Evolutionary conservation across 1,139 yeast species (phyloP).

Genomic region (Blastobotrys indianensis): DNA sequence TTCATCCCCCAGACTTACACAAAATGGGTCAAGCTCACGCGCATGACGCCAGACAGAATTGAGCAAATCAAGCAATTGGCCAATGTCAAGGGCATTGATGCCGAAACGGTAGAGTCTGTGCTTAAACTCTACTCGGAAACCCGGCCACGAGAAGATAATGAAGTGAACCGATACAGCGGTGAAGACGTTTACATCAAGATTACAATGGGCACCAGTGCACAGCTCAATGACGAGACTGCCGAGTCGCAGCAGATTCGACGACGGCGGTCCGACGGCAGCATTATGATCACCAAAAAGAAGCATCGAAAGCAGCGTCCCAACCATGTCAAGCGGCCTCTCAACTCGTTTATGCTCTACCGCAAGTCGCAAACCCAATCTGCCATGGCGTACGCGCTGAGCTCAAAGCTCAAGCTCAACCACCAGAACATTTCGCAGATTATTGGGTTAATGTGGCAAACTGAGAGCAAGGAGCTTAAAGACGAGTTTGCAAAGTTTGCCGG

Average conservation of each 20-base stretch:
- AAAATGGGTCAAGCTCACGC: slow-evolving; percentile 30
- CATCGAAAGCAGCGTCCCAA: slow-evolving; percentile 24
- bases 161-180: slow-evolving; percentile 24
- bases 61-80: slow-evolving; percentile 28
- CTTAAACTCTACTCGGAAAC: slow-evolving; percentile 25
- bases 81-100: slow-evolving; percentile 28
- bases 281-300: slow-evolving; percentile 18
- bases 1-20: slow-evolving; percentile 18
- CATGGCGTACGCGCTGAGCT: slow-evolving; percentile 37
- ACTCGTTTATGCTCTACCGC: slow-evolving; percentile 47
- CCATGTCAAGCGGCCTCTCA: slow-evolving; percentile 43
- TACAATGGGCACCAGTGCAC: slow-evolving; percentile 24
- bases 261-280: slow-evolving; percentile 13
- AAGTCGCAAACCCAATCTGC: slow-evolving; percentile 41
- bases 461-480: slow-evolving; percentile 35
- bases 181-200: slow-evolving; percentile 29
- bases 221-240: slow-evolving; percentile 17
- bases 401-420: slow-evolving; percentile 37
- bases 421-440: slow-evolving; percentile 41
- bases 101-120: slow-evolving; percentile 30
- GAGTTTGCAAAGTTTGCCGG: slow-evolving; percentile 37
- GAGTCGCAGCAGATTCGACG: slow-evolving; percentile 9
- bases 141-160: slow-evolving; percentile 22
- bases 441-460: slow-evolving; percentile 45
- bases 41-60: slow-evolving; percentile 27